A percentile compares a stretch with the other conserved stretches of the same genome.
Evolutionary conservation across 2,329 filamentous ascomycete genomes (phyloP).

Genomic region (Stachybotrys elegans): DNA sequence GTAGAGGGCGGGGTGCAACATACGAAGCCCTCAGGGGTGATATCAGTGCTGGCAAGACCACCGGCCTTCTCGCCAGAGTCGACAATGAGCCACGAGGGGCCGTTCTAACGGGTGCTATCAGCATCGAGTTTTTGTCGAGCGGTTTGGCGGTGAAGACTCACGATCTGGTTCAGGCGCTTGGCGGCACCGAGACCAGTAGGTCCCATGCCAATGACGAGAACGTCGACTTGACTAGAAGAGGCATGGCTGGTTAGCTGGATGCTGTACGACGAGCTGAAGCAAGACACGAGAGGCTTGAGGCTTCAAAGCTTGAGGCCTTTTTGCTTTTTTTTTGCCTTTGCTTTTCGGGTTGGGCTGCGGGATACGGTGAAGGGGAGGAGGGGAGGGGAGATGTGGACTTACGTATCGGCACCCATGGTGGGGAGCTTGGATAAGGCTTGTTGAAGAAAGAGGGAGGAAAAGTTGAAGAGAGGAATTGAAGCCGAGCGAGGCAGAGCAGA

Average conservation of each 20-base stretch:
- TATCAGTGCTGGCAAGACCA: slow-evolving; percentile 92
- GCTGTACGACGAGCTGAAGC: neutral
- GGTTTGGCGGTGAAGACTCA: slow-evolving; percentile 45
- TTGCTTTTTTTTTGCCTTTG: no score
- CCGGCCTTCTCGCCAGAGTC: slow-evolving; percentile 89
- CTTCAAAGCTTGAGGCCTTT: no score
- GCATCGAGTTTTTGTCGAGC: neutral
- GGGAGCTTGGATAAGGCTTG: slow-evolving; percentile 14
- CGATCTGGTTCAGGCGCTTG: slow-evolving; percentile 95
- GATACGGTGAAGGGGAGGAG: no score
- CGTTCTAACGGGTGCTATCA: slow-evolving; percentile 53
- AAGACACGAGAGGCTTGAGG: slow-evolving; percentile 5
- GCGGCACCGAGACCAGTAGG: slow-evolving; percentile 96
- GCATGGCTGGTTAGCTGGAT: no score
- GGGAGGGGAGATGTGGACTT: slow-evolving; percentile 19
- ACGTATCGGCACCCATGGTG: slow-evolving; percentile 36
- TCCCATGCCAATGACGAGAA: slow-evolving; percentile 96
- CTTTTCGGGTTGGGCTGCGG: no score
- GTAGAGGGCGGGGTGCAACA: slow-evolving; percentile 38
- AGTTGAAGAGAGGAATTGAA: slow-evolving; percentile 5
- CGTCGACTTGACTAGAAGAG: slow-evolving; percentile 93
- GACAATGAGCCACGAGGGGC: slow-evolving; percentile 92
- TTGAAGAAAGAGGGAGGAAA: slow-evolving; percentile 4
- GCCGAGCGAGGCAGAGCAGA: slow-evolving; percentile 10
- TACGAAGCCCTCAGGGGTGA: slow-evolving; percentile 95